Evolutionary conservation across 1,139 yeast species (phyloP), one percentile per base, ranked within the genome.

Genomic region (Blastobotrys buckinghamii): DNA sequence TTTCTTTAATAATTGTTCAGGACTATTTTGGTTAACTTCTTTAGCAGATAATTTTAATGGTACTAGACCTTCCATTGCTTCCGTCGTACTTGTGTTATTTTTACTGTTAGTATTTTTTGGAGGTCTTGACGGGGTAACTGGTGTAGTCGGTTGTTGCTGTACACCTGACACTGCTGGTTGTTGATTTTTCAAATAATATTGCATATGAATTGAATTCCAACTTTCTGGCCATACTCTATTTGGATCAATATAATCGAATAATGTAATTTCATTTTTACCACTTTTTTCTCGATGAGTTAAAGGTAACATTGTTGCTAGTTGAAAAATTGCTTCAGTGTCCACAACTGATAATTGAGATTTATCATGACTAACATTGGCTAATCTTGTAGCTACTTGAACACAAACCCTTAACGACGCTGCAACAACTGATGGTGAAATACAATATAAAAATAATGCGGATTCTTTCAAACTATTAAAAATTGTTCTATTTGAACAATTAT

Each of bases 381-480:
- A 79, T 46, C 84, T 71, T 59, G 83, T 84, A 2, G 81, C 84
- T 49, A 83, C 64, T 9, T 78, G 67, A 1, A 81, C 77, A 43
- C 81, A 76, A n/a, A 86, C 79, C 52, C 77, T 79, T 59, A 88
- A 68, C 0, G 89, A 82, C 6, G 78, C 73, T 42, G 82, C 70
- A 50, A 83, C 74, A 8, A 88, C 77, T 36, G 74, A 74, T 32
- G 84, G 68, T 8, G 84, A 78, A 2, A 81, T 78, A 15, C 84
- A 75, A 52, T 77, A 77, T 48, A 89, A 63, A 55, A 90, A 69
- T 42, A 73, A 73, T 53, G 75, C 78, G 50, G 89, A 72, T 46
- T 83, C 72, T 50, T 84, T 85, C 41, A 78, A 70, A 33, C 90
- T 82, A 17, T 82, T 72, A 64, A 86, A 90, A 16, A 87, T 73